Percentiles rank a stretch among this genome's conserved stretches.
phyloP scores from a whole-genome alignment of 257 asterid genomes.

The Gynochthodes officinalis region DNA sequence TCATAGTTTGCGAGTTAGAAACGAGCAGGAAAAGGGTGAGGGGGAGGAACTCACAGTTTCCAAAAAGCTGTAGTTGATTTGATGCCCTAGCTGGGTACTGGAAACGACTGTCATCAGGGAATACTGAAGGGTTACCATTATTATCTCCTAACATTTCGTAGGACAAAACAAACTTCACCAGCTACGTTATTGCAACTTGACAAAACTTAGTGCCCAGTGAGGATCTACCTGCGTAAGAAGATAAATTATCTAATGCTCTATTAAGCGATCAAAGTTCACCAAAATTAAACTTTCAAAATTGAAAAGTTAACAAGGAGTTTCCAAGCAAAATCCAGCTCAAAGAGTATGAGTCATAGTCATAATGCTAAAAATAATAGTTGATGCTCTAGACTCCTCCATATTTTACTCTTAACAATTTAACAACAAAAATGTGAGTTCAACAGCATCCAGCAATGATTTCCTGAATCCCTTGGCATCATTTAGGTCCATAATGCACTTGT shows the following conservation, averaged over 20 bases:
- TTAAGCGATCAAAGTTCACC: neutral
- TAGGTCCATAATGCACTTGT: neutral
- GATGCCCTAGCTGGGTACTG: constrained; percentile 49
- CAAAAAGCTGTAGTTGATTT: constrained; percentile 63
- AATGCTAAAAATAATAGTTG: neutral
- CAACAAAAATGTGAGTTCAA: neutral
- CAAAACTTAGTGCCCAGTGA: constrained; percentile 14
- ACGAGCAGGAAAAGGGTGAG: neutral
- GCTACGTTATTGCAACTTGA: constrained; percentile 16
- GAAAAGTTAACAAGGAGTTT: neutral
- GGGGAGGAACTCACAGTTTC: constrained; percentile 62
- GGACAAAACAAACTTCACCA: constrained; percentile 8
- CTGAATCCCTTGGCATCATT: neutral
- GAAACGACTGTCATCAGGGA: constrained; percentile 39
- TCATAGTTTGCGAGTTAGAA: neutral
- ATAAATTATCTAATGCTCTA: neutral
- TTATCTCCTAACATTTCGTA: constrained; percentile 59
- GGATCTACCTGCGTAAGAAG: constrained; percentile 16
- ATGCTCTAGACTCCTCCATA: neutral
- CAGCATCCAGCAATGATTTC: neutral
- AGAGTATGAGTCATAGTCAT: neutral
- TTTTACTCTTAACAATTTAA: neutral
- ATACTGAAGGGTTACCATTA: constrained; percentile 39
- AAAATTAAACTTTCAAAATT: neutral
- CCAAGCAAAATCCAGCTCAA: neutral